Evolutionary conservation across 73 alveolate species (phyloP).

Genomic region (Breviolum minutum): DNA sequence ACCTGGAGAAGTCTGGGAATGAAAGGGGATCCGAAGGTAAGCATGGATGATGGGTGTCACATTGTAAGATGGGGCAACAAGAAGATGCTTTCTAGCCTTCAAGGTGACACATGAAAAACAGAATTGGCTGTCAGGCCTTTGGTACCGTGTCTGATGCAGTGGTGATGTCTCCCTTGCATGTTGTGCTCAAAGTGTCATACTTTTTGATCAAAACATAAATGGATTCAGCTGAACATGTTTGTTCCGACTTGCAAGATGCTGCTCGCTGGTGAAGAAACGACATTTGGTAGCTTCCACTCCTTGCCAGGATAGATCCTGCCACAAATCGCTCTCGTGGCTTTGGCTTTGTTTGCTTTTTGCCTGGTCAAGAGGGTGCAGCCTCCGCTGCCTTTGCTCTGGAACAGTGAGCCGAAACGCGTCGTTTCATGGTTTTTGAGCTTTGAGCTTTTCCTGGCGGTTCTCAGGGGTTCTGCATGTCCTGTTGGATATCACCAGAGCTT

Average conservation of each 20-base stretch:
- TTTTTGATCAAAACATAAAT: not conserved
- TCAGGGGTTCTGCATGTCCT: too few relatives aligned
- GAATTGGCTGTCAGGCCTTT: constrained; percentile 24
- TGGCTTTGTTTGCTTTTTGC: constrained; percentile 94
- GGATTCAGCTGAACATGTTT: not conserved
- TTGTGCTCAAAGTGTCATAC: not conserved
- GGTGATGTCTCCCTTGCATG: constrained; percentile 67
- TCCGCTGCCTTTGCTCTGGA: constrained; percentile 93
- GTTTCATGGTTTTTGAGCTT: not conserved
- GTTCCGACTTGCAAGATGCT: not conserved
- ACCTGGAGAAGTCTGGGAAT: not conserved
- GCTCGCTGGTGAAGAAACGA: too few relatives aligned
- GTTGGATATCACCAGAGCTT: too few relatives aligned
- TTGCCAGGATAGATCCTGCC: constrained; percentile 91
- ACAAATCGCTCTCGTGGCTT: constrained; percentile 95
- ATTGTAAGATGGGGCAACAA: not conserved
- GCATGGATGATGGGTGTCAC: not conserved
- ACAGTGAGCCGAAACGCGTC: constrained; percentile 39
- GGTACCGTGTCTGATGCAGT: constrained; percentile 95
- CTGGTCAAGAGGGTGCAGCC: constrained; percentile 95
- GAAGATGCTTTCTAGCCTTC: not conserved
- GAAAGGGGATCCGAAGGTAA: not conserved
- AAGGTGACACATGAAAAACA: too few relatives aligned
- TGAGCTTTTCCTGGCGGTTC: not conserved
- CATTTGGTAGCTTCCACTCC: not conserved